These are phyloP conservation scores for Fomitopsis serialis DNA, from an alignment of 768 basidiomycete genomes.

Conservation along the genomic window DNA sequence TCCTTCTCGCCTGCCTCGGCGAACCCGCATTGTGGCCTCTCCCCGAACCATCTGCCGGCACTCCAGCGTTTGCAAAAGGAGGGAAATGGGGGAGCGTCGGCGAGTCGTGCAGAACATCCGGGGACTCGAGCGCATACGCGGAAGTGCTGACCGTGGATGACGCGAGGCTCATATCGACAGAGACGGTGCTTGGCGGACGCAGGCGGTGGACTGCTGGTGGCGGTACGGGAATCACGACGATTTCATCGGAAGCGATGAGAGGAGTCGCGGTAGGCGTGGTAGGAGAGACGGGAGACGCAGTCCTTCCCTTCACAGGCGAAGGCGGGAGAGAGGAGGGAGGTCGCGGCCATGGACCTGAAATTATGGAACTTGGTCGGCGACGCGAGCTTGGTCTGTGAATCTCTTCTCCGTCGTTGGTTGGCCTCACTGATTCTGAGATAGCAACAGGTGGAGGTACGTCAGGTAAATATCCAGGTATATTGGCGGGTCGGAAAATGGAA, in stretches of 20 bases:
- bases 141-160: constrained; percentile 18
- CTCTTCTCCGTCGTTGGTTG: neutral
- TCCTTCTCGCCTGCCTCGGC: constrained; percentile 11
- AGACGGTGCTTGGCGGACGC: constrained; percentile 10
- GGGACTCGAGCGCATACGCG: constrained; percentile 14
- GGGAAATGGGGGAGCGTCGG: constrained; percentile 5
- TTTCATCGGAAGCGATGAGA: too few species aligned
- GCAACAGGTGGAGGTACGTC: neutral
- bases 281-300: constrained; percentile 3
- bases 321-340: constrained; percentile 20
- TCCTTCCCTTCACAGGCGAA: constrained; percentile 6
- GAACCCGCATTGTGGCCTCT: constrained; percentile 5
- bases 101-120: constrained; percentile 5
- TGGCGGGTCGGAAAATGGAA: neutral
- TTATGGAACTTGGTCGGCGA: constrained; percentile 13
- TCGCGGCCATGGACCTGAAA: constrained; percentile 20
- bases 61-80: constrained; percentile 20
- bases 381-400: neutral
- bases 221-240: constrained; percentile 3
- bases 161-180: constrained; percentile 11
- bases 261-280: neutral
- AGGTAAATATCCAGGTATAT: neutral
- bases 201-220: neutral
- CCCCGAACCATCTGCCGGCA: neutral
- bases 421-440: neutral